Percentiles rank a stretch among this genome's conserved stretches.
phyloP scores from a whole-genome alignment of 176 grass and related monocot species.

The Panicum miliaceum region DNA sequence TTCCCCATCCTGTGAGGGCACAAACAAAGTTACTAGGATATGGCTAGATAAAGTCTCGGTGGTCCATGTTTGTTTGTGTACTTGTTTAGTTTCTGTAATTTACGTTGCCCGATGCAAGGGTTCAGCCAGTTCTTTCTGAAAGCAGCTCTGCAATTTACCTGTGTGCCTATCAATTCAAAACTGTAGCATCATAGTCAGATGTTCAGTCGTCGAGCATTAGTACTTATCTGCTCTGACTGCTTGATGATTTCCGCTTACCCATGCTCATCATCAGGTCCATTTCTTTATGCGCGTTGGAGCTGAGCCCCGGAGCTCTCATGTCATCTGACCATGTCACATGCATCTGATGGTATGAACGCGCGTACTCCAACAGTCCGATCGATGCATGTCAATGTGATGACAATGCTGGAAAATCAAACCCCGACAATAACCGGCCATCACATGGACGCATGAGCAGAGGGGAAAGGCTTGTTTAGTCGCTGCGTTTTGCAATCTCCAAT shows the following conservation, averaged over 20 bases:
- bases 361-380: background rate
- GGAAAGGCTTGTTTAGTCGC: background rate
- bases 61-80: background rate
- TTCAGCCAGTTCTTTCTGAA: too few species aligned
- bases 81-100: background rate
- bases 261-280: too few species aligned
- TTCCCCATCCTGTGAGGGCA: background rate
- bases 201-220: too few species aligned
- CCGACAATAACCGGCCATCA: slow-evolving; percentile 26
- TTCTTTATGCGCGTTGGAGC: background rate
- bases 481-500: background rate
- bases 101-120: background rate
- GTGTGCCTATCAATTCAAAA: too few species aligned
- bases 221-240: too few species aligned
- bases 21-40: background rate
- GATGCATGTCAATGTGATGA: too few species aligned
- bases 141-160: too few species aligned
- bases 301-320: background rate
- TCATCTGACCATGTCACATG: background rate
- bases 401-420: background rate
- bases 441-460: background rate
- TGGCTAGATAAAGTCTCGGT: background rate
- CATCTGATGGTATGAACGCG: background rate
- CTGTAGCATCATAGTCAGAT: too few species aligned
- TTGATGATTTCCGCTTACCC: too few species aligned